Conservation (phyloP, 306 rosid species). For the Quercus suber region DNA sequence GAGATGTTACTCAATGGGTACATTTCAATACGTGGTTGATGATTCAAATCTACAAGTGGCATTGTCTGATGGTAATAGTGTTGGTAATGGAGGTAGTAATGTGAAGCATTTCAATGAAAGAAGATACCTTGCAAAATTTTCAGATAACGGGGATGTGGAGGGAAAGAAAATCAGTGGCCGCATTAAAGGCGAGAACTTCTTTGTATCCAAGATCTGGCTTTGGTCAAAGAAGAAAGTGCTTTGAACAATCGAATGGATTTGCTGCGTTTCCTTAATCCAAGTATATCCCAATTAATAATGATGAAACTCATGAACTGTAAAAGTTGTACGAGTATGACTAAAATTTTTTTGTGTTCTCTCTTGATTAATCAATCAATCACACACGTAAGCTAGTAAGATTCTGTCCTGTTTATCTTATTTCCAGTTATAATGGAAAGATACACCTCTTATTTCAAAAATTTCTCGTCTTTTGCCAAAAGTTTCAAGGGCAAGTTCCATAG, state of each 20-base stretch:
- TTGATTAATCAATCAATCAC: conserved; percentile 12
- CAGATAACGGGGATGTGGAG: conserved; percentile 35
- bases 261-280: conserved; percentile 31
- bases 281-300: neutral
- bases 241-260: conserved; percentile 28
- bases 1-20: conserved; percentile 89
- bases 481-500: neutral
- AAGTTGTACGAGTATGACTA: neutral
- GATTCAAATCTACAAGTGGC: conserved; percentile 64
- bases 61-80: conserved; percentile 16
- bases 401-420: neutral
- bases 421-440: neutral
- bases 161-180: conserved; percentile 56
- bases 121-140: neutral
- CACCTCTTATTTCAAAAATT: neutral
- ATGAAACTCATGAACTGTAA: conserved; percentile 6
- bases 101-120: conserved; percentile 10
- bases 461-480: neutral
- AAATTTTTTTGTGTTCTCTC: neutral
- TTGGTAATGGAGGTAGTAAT: neutral
- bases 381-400: neutral
- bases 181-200: conserved; percentile 67
- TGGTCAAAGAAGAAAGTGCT: conserved; percentile 59
- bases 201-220: conserved; percentile 93
- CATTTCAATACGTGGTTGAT: conserved; percentile 65